phyloP scores from a whole-genome alignment of 441 rosid genomes.

The Populus hybrid region DNA sequence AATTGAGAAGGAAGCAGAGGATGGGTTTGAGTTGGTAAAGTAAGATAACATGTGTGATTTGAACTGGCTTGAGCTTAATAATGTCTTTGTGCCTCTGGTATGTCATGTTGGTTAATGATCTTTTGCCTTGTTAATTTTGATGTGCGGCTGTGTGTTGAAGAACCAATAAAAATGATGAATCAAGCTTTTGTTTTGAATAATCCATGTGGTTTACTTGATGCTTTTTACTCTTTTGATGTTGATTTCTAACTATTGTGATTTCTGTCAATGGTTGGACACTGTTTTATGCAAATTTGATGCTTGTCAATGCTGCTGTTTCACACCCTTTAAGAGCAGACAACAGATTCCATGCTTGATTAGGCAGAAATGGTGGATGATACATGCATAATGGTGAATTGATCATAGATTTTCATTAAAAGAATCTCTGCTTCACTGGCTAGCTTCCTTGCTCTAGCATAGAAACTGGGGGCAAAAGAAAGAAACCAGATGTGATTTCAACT shows the following conservation, averaged over 20 bases:
- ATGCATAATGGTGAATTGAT: background rate
- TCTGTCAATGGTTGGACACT: too few species aligned
- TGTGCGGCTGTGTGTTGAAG: background rate
- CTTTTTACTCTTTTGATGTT: too few species aligned
- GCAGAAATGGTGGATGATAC: background rate
- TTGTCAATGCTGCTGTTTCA: background rate
- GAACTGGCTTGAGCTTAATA: background rate
- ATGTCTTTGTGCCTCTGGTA: background rate
- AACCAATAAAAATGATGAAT: background rate
- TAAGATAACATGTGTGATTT: background rate
- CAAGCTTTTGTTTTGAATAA: background rate
- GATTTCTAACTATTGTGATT: too few species aligned
- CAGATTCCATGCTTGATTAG: background rate
- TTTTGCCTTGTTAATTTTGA: background rate
- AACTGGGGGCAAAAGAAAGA: background rate
- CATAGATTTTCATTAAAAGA: background rate
- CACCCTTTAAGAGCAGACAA: background rate
- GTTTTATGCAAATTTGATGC: too few species aligned
- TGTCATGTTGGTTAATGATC: background rate
- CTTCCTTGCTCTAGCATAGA: background rate
- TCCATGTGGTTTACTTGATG: too few species aligned
- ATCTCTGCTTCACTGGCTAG: background rate
- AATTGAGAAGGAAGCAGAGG: slow-evolving; percentile 39
- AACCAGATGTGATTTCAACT: too few species aligned
- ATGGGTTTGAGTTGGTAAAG: slow-evolving; percentile 23